These are phyloP conservation scores for Ambispora gerdemannii DNA, from an alignment of 192 early-diverging fungal genomes.

Conservation along the genomic window DNA sequence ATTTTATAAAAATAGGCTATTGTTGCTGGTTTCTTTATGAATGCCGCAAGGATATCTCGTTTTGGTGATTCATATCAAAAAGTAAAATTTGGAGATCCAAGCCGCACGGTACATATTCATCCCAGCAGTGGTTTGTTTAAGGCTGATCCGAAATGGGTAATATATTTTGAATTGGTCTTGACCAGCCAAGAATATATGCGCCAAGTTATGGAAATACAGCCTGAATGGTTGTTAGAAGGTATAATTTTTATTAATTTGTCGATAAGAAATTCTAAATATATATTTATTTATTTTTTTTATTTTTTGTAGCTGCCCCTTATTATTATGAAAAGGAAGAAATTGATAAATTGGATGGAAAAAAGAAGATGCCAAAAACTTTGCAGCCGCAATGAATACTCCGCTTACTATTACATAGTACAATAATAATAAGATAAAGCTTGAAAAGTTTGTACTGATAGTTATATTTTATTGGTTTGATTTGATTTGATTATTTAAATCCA, in stretches of 20 bases:
- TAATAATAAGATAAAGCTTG: background rate
- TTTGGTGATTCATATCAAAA: conserved; percentile 92
- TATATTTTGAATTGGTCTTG: conserved; percentile 91
- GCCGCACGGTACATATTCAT: conserved; percentile 89
- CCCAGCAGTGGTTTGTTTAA: conserved; percentile 81
- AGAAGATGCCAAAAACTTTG: conserved; percentile 32
- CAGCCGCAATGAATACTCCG: no score
- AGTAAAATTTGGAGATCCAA: conserved; percentile 65
- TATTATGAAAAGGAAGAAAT: conserved; percentile 25
- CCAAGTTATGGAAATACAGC: conserved; percentile 87
- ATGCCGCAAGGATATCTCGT: conserved; percentile 77
- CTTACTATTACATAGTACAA: no score
- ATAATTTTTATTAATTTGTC: background rate
- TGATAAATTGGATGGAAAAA: conserved; percentile 19
- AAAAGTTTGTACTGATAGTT: background rate
- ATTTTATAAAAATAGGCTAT: conserved; percentile 49
- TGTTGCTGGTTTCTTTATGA: conserved; percentile 94
- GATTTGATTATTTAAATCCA: no score
- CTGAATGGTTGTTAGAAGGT: conserved; percentile 81
- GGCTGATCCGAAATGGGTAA: conserved; percentile 78
- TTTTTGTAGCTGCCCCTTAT: conserved; percentile 16
- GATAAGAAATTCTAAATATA: no score
- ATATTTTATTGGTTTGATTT: background rate
- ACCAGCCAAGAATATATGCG: conserved; percentile 96
- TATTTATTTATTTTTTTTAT: no score